Conservation (phyloP, 202 grass and related monocot species). For the Schoenoplectus triqueter region DNA sequence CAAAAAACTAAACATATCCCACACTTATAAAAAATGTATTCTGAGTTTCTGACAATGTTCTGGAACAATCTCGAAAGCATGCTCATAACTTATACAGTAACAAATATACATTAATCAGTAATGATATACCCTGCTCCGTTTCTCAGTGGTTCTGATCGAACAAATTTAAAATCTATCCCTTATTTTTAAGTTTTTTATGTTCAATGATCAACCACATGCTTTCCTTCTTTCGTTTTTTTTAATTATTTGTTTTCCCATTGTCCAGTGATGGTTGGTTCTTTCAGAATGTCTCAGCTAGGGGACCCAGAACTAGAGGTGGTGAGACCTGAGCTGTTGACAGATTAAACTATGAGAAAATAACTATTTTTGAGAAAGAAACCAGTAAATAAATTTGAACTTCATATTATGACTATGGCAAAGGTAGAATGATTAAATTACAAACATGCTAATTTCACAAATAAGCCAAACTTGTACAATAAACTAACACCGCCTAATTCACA, state of each 20-base stretch:
- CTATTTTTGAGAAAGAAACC: no score
- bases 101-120: background rate
- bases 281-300: background rate
- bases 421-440: slow-evolving; percentile 17
- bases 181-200: background rate
- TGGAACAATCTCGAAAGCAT: slow-evolving; percentile 23
- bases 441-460: slow-evolving; percentile 14
- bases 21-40: background rate
- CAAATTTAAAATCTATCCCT: background rate
- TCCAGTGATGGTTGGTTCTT: no score
- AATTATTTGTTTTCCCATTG: no score
- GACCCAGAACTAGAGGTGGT: background rate
- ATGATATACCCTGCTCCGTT: background rate
- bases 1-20: background rate
- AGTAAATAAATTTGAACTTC: no score
- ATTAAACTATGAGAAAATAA: background rate
- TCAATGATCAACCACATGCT: background rate
- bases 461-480: slow-evolving; percentile 6
- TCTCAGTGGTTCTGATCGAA: slow-evolving; percentile 24
- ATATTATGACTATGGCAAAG: background rate
- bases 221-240: no score
- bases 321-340: no score
- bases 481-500: background rate
- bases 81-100: no score
- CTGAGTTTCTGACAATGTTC: background rate